Evolutionary conservation across 2,329 filamentous ascomycete genomes (phyloP).

Genomic region (Ascochyta clinopodiicola): DNA sequence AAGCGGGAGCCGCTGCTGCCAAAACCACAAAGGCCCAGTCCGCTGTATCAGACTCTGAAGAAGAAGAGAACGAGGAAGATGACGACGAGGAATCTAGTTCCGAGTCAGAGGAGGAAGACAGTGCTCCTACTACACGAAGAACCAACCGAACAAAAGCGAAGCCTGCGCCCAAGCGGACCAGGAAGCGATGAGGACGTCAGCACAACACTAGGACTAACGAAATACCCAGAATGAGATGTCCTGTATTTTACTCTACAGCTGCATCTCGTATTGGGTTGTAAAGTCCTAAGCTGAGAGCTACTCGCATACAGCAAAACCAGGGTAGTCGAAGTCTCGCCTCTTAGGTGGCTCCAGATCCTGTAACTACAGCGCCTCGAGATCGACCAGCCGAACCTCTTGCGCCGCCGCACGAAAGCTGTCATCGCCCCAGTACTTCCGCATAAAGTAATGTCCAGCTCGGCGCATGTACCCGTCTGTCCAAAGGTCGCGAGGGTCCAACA

Average conservation of each 20-base stretch:
- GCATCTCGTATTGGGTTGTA: neutral
- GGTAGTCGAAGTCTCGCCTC: slow-evolving; percentile 6
- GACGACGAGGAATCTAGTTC: slow-evolving; percentile 40
- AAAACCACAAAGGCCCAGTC: slow-evolving; percentile 43
- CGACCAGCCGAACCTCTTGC: slow-evolving; percentile 1
- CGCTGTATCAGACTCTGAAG: slow-evolving; percentile 41
- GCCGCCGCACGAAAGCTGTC: neutral
- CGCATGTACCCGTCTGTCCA: neutral
- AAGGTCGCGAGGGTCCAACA: slow-evolving; percentile 6
- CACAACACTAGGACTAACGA: neutral
- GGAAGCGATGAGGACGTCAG: slow-evolving; percentile 29
- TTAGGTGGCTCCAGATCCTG: neutral
- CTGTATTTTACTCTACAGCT: neutral
- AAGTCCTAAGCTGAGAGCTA: neutral
- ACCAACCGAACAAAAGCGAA: slow-evolving; percentile 38
- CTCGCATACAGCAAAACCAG: slow-evolving; percentile 3
- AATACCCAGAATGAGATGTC: slow-evolving; percentile 8
- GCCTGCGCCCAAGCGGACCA: slow-evolving; percentile 38
- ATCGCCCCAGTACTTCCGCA: neutral
- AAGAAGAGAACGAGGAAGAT: slow-evolving; percentile 49
- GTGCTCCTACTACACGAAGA: slow-evolving; percentile 41
- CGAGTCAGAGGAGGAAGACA: slow-evolving; percentile 42
- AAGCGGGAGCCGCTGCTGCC: slow-evolving; percentile 27
- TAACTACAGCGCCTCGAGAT: neutral
- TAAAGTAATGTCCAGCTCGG: neutral